Conservation (phyloP, 352 stramenopile genomes). For the Globisporangium acanthophoron region DNA sequence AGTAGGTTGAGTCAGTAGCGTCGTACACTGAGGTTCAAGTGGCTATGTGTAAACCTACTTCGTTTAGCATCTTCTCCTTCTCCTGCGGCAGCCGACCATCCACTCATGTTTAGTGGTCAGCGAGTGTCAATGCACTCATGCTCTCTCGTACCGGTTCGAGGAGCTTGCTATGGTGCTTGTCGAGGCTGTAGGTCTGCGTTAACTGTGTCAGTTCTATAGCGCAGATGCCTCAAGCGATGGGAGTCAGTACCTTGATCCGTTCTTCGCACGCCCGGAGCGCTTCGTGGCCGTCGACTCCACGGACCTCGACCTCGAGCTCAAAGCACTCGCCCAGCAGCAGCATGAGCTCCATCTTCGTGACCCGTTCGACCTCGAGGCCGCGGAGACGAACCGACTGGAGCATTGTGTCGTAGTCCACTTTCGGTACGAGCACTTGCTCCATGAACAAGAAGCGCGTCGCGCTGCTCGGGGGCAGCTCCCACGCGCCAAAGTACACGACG, state of each 20-base stretch:
- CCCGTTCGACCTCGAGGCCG: conserved; percentile 65
- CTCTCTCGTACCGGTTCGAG: conserved; percentile 20
- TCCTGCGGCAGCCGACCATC: conserved; percentile 11
- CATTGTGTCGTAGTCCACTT: conserved; percentile 70
- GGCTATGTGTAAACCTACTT: conserved; percentile 12
- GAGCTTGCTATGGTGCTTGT: conserved; percentile 24
- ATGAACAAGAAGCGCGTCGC: conserved; percentile 74
- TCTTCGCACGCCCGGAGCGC: conserved; percentile 40
- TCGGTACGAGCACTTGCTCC: conserved; percentile 78
- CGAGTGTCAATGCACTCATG: background rate
- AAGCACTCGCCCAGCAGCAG: conserved; percentile 81
- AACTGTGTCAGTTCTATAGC: background rate
- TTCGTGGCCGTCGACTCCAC: conserved; percentile 33
- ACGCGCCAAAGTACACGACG: conserved; percentile 83
- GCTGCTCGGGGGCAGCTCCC: conserved; percentile 82
- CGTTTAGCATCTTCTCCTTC: conserved; percentile 32
- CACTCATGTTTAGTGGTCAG: background rate
- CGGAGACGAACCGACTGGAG: conserved; percentile 55
- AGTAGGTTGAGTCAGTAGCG: background rate
- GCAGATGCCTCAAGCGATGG: background rate
- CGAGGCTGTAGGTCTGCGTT: conserved; percentile 23
- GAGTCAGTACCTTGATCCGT: conserved; percentile 25
- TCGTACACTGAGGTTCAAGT: background rate
- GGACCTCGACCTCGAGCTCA: conserved; percentile 63
- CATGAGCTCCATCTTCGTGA: conserved; percentile 87